Evolutionary conservation across 352 stramenopile genomes (phyloP), one percentile per base, ranked within the genome.

Genomic region (Phytophthora cactorum): DNA sequence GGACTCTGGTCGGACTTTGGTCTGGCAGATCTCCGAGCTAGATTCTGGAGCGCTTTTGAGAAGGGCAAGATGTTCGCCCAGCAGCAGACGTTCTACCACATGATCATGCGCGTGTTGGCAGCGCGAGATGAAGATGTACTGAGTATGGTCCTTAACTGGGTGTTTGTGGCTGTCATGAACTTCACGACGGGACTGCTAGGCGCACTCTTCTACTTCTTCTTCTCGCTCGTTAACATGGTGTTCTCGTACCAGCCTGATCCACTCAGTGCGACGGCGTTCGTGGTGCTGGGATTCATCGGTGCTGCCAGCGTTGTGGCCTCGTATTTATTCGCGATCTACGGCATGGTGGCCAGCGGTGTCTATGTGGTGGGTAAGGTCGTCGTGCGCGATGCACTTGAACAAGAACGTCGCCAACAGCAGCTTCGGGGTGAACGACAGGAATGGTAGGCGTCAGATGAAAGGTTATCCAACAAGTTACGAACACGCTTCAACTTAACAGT

Each of bases 71-170:
- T 93, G 34, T 95, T 96, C 61, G 88, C 88, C 9, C 86, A 94
- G 66, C 86, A 94, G 66, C 86, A 94, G 64, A 95, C 88, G 34
- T 95, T 96, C 59, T 96, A 94, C 65, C 77, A 94, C 72, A 88
- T 95, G 79, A 71, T 96, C 63, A 76, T 95, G 68, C 78, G 72
- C 10, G 82, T 95, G 53, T 70, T 96, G 8, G 73, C 84, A 29
- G 59, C 79, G 11, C 78, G 85, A 15, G 82, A 95, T 68, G 86
- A 95, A 58, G 88, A 96, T 47, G 36, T 95, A 8, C 9, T 93
- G 49, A 90, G 84, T 50, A 90, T 82, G 73, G 56, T 95, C 34
- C 66, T 96, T 28, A 92, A 95, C 64, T 96, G 88, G 88, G 67
- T 95, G 44, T 88, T 96, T 31, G 81, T 92, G 25, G 82, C 87